Conservation (phyloP, 192 early-diverging fungal species). For the Obelidium mucronatum region DNA sequence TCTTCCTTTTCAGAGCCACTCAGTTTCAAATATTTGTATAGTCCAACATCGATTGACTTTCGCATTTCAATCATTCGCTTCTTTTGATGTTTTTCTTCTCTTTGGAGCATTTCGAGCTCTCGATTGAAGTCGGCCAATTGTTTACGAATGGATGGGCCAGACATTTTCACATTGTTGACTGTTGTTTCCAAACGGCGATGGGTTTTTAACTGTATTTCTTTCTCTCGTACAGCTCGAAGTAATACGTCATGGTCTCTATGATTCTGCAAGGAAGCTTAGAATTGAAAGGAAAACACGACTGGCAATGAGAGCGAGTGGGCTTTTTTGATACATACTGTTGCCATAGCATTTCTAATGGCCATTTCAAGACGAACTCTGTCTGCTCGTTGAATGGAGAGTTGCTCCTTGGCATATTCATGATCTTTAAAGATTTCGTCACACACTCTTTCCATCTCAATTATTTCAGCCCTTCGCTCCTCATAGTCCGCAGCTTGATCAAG, state of each 20-base stretch:
- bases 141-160: constrained; percentile 56
- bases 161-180: constrained; percentile 64
- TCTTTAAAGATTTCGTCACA: constrained; percentile 71
- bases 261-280: no score
- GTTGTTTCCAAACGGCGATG: constrained; percentile 61
- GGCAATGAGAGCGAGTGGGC: no score
- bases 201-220: constrained; percentile 61
- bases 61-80: constrained; percentile 50
- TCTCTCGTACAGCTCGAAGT: constrained; percentile 62
- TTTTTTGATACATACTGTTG: constrained; percentile 52
- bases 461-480: constrained; percentile 59
- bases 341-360: constrained; percentile 48
- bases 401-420: constrained; percentile 68
- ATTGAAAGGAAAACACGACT: not conserved
- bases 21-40: constrained; percentile 61
- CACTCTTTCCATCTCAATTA: constrained; percentile 63
- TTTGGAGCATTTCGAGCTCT: constrained; percentile 43
- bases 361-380: constrained; percentile 62
- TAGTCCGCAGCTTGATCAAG: constrained; percentile 61
- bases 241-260: constrained; percentile 67
- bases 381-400: constrained; percentile 59
- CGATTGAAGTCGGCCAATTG: constrained; percentile 54
- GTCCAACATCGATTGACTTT: constrained; percentile 56
- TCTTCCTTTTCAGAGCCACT: constrained; percentile 59
- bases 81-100: constrained; percentile 49